Evolutionary conservation across 2,329 filamentous ascomycete genomes (phyloP).

Genomic region (Aspergillus aculeatinus): DNA sequence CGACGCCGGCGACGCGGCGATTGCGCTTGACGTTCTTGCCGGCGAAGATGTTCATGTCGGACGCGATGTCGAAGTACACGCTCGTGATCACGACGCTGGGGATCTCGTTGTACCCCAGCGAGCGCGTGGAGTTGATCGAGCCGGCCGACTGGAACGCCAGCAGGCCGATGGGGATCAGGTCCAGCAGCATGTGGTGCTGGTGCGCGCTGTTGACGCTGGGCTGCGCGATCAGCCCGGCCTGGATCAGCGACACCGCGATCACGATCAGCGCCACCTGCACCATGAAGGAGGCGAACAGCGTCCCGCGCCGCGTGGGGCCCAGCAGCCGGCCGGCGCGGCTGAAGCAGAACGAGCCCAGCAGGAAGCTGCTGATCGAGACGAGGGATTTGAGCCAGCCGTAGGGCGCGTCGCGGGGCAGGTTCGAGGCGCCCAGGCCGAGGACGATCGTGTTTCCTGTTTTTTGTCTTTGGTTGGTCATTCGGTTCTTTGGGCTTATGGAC

Average conservation of each 20-base stretch:
- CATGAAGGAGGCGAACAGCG: constrained; percentile 44
- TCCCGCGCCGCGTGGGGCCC: constrained; percentile 35
- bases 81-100: constrained; percentile 49
- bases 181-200: constrained; percentile 30
- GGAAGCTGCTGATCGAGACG: constrained; percentile 43
- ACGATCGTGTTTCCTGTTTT: constrained; percentile 48
- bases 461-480: background rate
- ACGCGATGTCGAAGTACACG: constrained; percentile 47
- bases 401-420: constrained; percentile 38
- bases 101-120: constrained; percentile 45
- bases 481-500: too few species aligned
- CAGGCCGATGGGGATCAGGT: constrained; percentile 44
- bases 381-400: constrained; percentile 49
- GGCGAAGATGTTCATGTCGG: constrained; percentile 38
- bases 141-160: constrained; percentile 48
- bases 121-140: constrained; percentile 44
- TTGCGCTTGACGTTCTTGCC: constrained; percentile 42
- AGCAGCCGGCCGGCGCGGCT: constrained; percentile 36
- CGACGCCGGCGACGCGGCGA: constrained; percentile 39
- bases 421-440: constrained; percentile 46
- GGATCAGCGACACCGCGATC: constrained; percentile 42
- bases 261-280: constrained; percentile 40
- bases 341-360: constrained; percentile 44
- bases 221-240: constrained; percentile 40
- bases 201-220: constrained; percentile 5